Evolutionary conservation across 2,329 filamentous ascomycete genomes (phyloP).

Genomic region (Talaromyces atroroseus): DNA sequence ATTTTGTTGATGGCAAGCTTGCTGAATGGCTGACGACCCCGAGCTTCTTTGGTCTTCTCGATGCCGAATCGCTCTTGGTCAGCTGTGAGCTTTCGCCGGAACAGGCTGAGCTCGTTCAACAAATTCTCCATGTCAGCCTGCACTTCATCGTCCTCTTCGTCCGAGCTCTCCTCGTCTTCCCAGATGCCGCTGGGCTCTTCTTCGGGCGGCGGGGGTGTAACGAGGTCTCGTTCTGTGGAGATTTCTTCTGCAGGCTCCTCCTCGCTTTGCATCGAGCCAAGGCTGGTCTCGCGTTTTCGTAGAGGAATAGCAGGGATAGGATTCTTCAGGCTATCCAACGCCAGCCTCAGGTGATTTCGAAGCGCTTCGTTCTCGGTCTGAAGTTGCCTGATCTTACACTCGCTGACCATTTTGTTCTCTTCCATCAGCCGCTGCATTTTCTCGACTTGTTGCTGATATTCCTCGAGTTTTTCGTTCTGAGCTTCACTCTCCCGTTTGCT

Average conservation of each 20-base stretch:
- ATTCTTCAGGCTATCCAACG: constrained; percentile 79
- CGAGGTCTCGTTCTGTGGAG: constrained; percentile 38
- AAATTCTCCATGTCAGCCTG: constrained; percentile 82
- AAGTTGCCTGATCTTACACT: constrained; percentile 87
- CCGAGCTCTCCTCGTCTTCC: constrained; percentile 38
- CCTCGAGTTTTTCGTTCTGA: constrained; percentile 79
- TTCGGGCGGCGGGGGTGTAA: constrained; percentile 20
- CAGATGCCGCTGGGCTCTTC: constrained; percentile 37
- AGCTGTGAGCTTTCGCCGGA: constrained; percentile 79
- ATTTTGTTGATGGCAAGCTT: constrained; percentile 23
- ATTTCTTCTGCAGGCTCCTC: constrained; percentile 51
- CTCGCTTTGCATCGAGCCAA: constrained; percentile 17
- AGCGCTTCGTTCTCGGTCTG: constrained; percentile 88
- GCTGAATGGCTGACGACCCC: constrained; percentile 26
- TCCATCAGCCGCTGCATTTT: constrained; percentile 96
- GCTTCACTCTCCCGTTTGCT: constrained; percentile 69
- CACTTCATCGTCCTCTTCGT: constrained; percentile 51
- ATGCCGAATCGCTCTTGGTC: constrained; percentile 50
- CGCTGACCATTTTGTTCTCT: constrained; percentile 80
- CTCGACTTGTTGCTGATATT: constrained; percentile 86
- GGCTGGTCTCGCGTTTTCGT: constrained; percentile 30
- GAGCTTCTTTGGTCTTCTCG: constrained; percentile 18
- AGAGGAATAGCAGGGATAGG: constrained; percentile 61
- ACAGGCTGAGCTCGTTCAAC: constrained; percentile 71
- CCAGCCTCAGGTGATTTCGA: constrained; percentile 79